These are phyloP conservation scores for Cyberlindnera samutprakarnensis DNA, from an alignment of 805 yeast genomes.

Conservation along the genomic window DNA sequence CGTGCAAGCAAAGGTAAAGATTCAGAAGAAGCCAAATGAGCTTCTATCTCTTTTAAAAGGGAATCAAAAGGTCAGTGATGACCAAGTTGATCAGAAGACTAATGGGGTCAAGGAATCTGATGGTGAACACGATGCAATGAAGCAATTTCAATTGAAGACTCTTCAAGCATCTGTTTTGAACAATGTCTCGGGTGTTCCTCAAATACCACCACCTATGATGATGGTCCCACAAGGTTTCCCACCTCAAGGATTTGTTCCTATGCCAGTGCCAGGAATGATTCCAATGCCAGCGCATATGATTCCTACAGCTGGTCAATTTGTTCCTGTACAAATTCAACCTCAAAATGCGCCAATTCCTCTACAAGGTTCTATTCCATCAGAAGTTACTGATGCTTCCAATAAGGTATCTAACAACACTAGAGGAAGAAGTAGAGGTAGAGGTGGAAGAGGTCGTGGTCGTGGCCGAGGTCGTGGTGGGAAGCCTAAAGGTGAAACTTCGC, in stretches of 20 bases:
- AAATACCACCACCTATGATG: slow-evolving; percentile 8
- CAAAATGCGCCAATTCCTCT: slow-evolving; percentile 1
- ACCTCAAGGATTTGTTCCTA: slow-evolving; percentile 8
- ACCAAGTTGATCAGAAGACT: slow-evolving; percentile 20
- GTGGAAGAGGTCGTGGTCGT: slow-evolving; percentile 9
- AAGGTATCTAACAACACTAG: slow-evolving; percentile 1
- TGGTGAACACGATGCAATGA: slow-evolving; percentile 15
- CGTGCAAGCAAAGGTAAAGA: slow-evolving; percentile 4
- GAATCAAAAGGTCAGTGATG: slow-evolving; percentile 18
- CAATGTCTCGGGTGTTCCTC: slow-evolving; percentile 19
- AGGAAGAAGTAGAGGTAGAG: slow-evolving; percentile 12
- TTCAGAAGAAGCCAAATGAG: slow-evolving; percentile 31
- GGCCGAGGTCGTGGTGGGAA: slow-evolving; percentile 6
- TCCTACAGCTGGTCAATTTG: background rate
- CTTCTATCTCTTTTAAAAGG: slow-evolving; percentile 37
- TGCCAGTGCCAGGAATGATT: background rate
- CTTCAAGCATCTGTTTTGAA: slow-evolving; percentile 12
- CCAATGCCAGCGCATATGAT: background rate
- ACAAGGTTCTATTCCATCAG: slow-evolving; percentile 2
- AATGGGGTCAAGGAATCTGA: slow-evolving; percentile 11
- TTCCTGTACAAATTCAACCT: background rate
- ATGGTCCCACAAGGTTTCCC: slow-evolving; percentile 14
- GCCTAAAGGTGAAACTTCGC: background rate
- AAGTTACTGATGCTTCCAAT: too few species aligned
- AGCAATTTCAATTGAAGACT: slow-evolving; percentile 22